Base-by-base conservation (phyloP, 139 green algal species). In the Micractinium conductrix region DNA sequence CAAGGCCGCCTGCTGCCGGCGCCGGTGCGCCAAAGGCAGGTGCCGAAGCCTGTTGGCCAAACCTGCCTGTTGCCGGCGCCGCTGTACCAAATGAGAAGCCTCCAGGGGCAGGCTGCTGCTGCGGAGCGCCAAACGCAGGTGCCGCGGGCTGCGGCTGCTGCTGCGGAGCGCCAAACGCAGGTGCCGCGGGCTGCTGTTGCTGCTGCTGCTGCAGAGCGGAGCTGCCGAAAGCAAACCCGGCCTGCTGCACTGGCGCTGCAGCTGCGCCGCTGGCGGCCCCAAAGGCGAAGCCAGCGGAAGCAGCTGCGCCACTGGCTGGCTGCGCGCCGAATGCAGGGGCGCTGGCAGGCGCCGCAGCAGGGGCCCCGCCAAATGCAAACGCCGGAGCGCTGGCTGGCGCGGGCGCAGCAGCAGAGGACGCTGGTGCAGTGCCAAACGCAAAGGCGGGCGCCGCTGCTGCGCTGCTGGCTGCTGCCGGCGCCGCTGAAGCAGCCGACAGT, bases 281-380 rank as follows among this genome's bases (percentile, higher is more conserved):
- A 83, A 83, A 74, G 8, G 78, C 45, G 40, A 85, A 85, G 33
- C 58, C 79, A 7, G 26, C n/a, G 30, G 43, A 44, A 67, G 73
- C 44, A 44, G 73, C 26, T 63, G 73, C 48, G 4, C 30, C 7
- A 4, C 22, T 33, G 3, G 68, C 68, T 5, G 68, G 7, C 38
- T 40, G 35, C 63, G 37, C 30, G 78, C 45, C 60, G 24, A 60
- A 38, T 74, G 62, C 24, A 19, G 30, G 7, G 38, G 35, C 48
- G 70, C 48, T 50, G 14, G 53, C 53, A 63, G 14, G 19, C 33
- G 74, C 74, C 24, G 38, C 71, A 22, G 82, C 50, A n/a, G 60
- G 9, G 12, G 53, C 35, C 16, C 37, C 55, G 16, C 50, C 74
- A 79, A 79, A 79, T 44, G 33, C 50, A 38, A 85, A 38, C 5